phyloP scores from a whole-genome alignment of 2,329 filamentous ascomycete species.

The Xylaria sp. region DNA sequence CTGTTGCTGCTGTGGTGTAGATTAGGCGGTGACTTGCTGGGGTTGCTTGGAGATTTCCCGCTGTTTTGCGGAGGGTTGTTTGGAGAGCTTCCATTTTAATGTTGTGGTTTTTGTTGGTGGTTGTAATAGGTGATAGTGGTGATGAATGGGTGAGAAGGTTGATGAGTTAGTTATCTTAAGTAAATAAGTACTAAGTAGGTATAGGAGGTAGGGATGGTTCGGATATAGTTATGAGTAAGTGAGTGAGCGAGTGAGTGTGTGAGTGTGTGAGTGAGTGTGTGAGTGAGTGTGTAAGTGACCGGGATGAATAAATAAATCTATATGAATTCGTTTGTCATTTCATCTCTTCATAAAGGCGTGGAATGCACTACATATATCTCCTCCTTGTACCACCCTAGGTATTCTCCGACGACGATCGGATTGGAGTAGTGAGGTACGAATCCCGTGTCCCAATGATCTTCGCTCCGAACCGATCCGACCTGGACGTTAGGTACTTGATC shows the following conservation, averaged over 20 bases:
- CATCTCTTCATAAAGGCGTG: too few relatives aligned
- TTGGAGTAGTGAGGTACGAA: background rate
- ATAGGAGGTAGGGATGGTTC: background rate
- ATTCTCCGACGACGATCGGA: background rate
- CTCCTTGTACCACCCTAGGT: too few relatives aligned
- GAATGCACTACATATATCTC: too few relatives aligned
- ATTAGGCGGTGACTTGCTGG: conserved; percentile 1
- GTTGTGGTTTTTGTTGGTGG: background rate
- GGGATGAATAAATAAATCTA: background rate
- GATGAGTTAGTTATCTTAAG: too few relatives aligned
- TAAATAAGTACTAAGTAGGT: background rate
- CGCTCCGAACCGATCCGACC: background rate
- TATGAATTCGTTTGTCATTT: too few relatives aligned
- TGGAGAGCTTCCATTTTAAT: conserved; percentile 17
- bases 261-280: too few relatives aligned
- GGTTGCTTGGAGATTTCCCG: background rate
- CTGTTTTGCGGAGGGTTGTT: background rate
- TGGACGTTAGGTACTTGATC: background rate
- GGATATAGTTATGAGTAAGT: too few relatives aligned
- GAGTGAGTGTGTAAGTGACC: too few relatives aligned
- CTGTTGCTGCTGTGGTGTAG: conserved; percentile 17
- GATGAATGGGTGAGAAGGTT: background rate
- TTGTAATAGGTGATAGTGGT: background rate
- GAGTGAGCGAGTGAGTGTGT: too few relatives aligned
- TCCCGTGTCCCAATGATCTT: background rate